These are phyloP conservation scores for Malus domestica DNA, from an alignment of 306 rosid genomes.

Conservation along the genomic window ASM211411v1 NC_041803.1:47208001-47208500, in stretches of 20 bases:
- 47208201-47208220: slow-evolving; percentile 46
- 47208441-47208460: not conserved
- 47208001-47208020: slow-evolving; percentile 75
- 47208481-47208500: not conserved
- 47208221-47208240: slow-evolving; percentile 78
- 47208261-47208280: slow-evolving; percentile 64
- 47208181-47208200: not conserved
- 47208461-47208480: slow-evolving; percentile 14
- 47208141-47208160: slow-evolving; percentile 4
- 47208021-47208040: slow-evolving; percentile 67
- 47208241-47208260: slow-evolving; percentile 90
- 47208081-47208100: slow-evolving; percentile 87
- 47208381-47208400: not conserved
- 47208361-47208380: not conserved
- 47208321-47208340: not conserved
- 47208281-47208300: slow-evolving; percentile 79
- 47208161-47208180: slow-evolving; percentile 1
- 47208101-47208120: slow-evolving; percentile 41
- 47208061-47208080: slow-evolving; percentile 82
- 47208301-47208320: slow-evolving; percentile 48
- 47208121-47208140: not conserved
- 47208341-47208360: not conserved
- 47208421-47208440: slow-evolving; percentile 1
- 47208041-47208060: slow-evolving; percentile 90
- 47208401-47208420: not conserved